Evolutionary conservation across 805 yeast genomes (phyloP).

Genomic region (Ogataea philodendri): DNA sequence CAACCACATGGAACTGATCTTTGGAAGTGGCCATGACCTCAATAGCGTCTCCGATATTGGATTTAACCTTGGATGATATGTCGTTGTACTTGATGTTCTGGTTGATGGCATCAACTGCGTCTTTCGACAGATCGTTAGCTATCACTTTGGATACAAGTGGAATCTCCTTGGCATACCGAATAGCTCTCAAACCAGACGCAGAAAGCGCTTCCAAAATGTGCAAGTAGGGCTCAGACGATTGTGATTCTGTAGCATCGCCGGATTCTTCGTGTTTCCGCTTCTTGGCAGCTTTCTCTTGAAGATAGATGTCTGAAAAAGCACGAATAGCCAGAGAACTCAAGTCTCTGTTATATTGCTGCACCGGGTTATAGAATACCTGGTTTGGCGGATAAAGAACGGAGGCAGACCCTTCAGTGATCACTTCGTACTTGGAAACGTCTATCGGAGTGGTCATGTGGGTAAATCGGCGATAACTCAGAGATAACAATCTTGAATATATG

Average conservation of each 20-base stretch:
- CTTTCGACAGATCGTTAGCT: constrained; percentile 86
- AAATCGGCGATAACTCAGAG: constrained; percentile 3
- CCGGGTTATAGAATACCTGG: constrained; percentile 92
- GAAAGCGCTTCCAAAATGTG: constrained; percentile 84
- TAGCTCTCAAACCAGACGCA: constrained; percentile 93
- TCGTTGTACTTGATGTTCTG: constrained; percentile 69
- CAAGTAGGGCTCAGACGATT: constrained; percentile 47
- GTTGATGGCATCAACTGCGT: constrained; percentile 80
- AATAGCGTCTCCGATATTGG: constrained; percentile 90
- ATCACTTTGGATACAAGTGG: constrained; percentile 69
- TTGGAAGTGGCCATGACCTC: constrained; percentile 61
- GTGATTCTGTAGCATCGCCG: constrained; percentile 6
- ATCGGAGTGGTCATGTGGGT: constrained; percentile 8
- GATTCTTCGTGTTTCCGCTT: constrained; percentile 24
- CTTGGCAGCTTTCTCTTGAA: constrained; percentile 35
- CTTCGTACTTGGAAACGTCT: constrained; percentile 26
- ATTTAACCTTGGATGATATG: constrained; percentile 52
- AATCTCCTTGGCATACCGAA: constrained; percentile 89
- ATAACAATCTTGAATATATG: constrained; percentile 4
- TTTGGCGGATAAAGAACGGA: constrained; percentile 76
- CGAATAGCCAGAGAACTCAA: constrained; percentile 78
- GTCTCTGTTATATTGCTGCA: constrained; percentile 96
- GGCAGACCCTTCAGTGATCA: constrained; percentile 75
- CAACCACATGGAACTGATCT: constrained; percentile 75
- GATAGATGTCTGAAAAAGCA: constrained; percentile 75